phyloP scores from a whole-genome alignment of 2,329 filamentous ascomycete species.

The Ascochyta pisi region DNA sequence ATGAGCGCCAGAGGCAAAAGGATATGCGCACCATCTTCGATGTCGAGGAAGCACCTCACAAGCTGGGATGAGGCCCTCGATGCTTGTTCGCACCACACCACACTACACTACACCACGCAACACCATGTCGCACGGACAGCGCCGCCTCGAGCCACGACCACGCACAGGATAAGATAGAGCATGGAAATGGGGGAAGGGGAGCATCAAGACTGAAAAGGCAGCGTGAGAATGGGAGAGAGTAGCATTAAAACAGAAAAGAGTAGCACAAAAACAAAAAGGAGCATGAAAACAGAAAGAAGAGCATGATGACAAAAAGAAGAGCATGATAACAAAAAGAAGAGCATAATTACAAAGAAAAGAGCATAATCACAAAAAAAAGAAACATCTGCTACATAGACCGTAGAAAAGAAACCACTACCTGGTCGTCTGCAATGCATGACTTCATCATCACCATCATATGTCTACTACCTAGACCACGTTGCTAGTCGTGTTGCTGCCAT shows the following conservation, averaged over 20 bases:
- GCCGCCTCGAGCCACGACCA: constrained; percentile 11
- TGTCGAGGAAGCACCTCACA: constrained; percentile 75
- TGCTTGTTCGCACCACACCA: neutral
- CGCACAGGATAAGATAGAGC: neutral
- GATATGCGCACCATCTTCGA: constrained; percentile 74
- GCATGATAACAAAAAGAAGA: no score
- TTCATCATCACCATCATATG: constrained; percentile 29
- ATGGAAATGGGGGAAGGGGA: no score
- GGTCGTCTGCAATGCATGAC: constrained; percentile 36
- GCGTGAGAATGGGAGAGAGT: no score
- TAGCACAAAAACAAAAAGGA: no score
- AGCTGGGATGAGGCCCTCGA: constrained; percentile 66
- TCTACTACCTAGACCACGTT: constrained; percentile 42
- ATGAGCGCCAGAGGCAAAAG: constrained; percentile 74
- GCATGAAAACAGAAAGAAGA: no score
- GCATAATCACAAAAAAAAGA: neutral
- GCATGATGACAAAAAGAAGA: no score
- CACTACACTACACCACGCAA: neutral
- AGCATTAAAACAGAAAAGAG: no score
- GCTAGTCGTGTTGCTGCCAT: constrained; percentile 35
- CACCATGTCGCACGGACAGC: constrained; percentile 21
- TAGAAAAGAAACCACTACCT: constrained; percentile 33
- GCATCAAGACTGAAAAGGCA: no score
- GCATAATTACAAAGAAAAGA: no score
- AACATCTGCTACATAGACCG: constrained; percentile 33